Evolutionary conservation across 208 protist genomes (phyloP).

Genomic region (Blastocrithidia nonstop): DNA sequence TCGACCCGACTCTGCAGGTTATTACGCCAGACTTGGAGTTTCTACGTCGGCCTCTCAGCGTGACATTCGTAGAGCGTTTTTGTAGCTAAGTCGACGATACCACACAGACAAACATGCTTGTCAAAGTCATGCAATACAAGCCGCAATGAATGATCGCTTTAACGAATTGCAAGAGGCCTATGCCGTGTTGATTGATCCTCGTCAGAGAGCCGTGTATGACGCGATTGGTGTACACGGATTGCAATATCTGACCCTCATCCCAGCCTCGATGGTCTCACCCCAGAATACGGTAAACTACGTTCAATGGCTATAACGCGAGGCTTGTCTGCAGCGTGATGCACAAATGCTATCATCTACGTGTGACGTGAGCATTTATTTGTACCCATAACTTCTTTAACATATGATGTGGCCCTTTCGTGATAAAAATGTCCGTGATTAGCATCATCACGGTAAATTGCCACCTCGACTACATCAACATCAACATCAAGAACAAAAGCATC

Average conservation of each 20-base stretch:
- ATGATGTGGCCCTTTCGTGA: no score
- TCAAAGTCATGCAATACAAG: conserved; percentile 16
- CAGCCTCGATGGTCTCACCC: conserved; percentile 10
- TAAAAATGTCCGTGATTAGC: no score
- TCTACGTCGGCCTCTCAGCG: conserved; percentile 22
- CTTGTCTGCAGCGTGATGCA: conserved; percentile 27
- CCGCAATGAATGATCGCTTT: conserved; percentile 67
- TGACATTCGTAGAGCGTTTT: conserved; percentile 59
- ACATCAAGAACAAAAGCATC: no score
- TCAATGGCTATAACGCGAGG: conserved; percentile 39
- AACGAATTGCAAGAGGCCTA: conserved; percentile 70
- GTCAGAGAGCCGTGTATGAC: conserved; percentile 67
- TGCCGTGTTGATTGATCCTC: conserved; percentile 51
- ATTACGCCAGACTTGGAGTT: conserved; percentile 65
- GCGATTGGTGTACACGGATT: conserved; percentile 23
- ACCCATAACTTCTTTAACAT: no score
- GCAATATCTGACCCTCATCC: conserved; percentile 41
- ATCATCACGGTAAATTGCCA: no score
- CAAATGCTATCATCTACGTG: conserved; percentile 58
- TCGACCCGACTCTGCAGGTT: conserved; percentile 31
- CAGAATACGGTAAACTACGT: conserved; percentile 47
- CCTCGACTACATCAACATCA: no score
- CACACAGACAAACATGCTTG: conserved; percentile 74
- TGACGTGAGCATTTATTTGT: no score
- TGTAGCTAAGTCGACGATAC: conserved; percentile 63